Base-by-base conservation (phyloP, 495 filamentous ascomycete genomes). In the Penicillium coffeae region DNA sequence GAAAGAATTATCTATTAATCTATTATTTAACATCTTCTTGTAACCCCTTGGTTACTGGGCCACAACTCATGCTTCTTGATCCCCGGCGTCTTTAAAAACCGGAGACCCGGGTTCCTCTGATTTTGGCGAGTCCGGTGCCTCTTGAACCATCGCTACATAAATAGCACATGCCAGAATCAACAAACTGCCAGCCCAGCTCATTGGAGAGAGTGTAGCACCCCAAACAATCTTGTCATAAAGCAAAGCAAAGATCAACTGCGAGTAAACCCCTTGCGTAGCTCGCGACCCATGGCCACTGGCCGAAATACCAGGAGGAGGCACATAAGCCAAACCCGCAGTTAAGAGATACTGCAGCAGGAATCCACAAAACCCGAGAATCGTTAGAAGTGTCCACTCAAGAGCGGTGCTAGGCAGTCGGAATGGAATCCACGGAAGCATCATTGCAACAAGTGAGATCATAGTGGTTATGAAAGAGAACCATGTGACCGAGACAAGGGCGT, bases 211-310 rank as follows among this genome's bases (percentile, higher is more conserved):
- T 12, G 74, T 80, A 19, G 77, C 80, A 1, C 86, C 85, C 74
- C 86, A 96, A 10, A 96, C 69, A 40, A 86, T 69, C 47, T 82
- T 81, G 61, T 97, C 92, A 59, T 89, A 90, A 12, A 78, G 79
- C 13, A 95, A 71, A 9, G 92, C 91, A 63, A 95, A 96, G 30
- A 97, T 62, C 87, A 97, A 92, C 63, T 94, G 87, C 37, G 83
- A 89, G 60, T 95, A 97, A 3, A 89, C 73, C 89, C 96, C 95
- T 16, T 86, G 89, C 4, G 87, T 94, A 2, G 90, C 90, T 18
- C 87, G 76, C 16, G 83, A 82, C 6, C 82, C 81, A 45, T 58
- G 49, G 0, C 48, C 44, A 22, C 65, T 42, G 32, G 62, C 34
- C 5, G 45, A 22, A 5, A 52, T 56, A 19, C 44, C 56, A 10